Percentiles rank a stretch among this genome's conserved stretches.
phyloP scores from a whole-genome alignment of 179 eudicot species.

The Patellifolia procumbens region DNA sequence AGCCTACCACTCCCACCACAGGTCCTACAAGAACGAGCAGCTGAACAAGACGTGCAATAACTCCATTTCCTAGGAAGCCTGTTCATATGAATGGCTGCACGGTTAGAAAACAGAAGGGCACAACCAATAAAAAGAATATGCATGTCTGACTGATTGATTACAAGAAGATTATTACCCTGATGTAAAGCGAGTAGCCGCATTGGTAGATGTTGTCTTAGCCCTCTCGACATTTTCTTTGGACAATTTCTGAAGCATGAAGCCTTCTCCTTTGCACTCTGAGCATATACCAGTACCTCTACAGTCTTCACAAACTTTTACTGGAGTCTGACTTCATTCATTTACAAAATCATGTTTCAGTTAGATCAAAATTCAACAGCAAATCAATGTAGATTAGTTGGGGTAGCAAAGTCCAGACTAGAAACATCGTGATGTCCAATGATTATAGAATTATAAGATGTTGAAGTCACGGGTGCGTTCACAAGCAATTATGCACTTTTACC shows the following conservation, averaged over 20 bases:
- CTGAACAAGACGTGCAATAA: slow-evolving; percentile 81
- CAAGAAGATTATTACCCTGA: slow-evolving; percentile 55
- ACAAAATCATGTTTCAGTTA: slow-evolving; percentile 16
- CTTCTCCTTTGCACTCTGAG: slow-evolving; percentile 92
- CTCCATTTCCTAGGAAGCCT: slow-evolving; percentile 99
- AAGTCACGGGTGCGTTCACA: neutral
- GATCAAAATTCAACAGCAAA: neutral
- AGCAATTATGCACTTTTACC: neutral
- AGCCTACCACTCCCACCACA: slow-evolving; percentile 83
- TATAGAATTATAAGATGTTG: neutral
- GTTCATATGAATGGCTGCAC: slow-evolving; percentile 21
- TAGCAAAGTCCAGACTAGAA: neutral
- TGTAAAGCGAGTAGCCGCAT: slow-evolving; percentile 87
- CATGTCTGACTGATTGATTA: neutral
- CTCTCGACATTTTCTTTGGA: slow-evolving; percentile 68
- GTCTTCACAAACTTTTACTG: slow-evolving; percentile 55
- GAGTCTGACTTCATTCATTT: slow-evolving; percentile 43
- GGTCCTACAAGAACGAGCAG: slow-evolving; percentile 68
- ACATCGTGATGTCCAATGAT: neutral
- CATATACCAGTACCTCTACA: slow-evolving; percentile 91
- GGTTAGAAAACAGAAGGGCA: neutral
- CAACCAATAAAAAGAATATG: slow-evolving; percentile 1
- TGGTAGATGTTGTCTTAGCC: slow-evolving; percentile 67
- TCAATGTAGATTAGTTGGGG: neutral
- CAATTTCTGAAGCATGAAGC: slow-evolving; percentile 72